Conservation (phyloP, 225 moss, liverwort and hornwort genomes). For the Climacium dendroides region DNA sequence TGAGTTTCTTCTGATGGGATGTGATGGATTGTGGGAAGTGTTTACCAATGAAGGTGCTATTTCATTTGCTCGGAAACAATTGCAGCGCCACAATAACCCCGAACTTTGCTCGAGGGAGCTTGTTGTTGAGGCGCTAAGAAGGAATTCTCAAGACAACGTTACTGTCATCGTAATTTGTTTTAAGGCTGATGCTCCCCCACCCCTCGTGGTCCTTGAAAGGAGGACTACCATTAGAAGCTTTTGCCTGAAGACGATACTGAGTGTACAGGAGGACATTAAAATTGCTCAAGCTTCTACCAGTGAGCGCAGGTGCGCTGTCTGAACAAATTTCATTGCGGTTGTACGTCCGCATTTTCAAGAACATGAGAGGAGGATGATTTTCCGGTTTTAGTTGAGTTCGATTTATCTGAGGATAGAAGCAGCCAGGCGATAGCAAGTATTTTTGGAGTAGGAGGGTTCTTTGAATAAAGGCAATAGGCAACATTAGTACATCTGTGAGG, state of each 20-base stretch:
- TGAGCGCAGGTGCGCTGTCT: slow-evolving; percentile 26
- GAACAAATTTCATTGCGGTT: not conserved
- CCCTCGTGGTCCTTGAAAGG: slow-evolving; percentile 35
- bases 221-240: slow-evolving; percentile 24
- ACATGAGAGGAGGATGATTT: not conserved
- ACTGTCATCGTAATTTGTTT: slow-evolving; percentile 89
- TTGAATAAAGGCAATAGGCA: slow-evolving; percentile 10
- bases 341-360: not conserved
- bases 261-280: slow-evolving; percentile 33
- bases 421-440: slow-evolving; percentile 24
- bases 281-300: slow-evolving; percentile 22
- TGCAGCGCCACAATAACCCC: slow-evolving; percentile 83
- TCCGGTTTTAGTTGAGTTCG: not conserved
- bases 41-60: slow-evolving; percentile 87
- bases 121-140: slow-evolving; percentile 57
- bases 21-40: slow-evolving; percentile 96
- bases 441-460: slow-evolving; percentile 24
- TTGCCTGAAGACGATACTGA: slow-evolving; percentile 13
- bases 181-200: slow-evolving; percentile 54
- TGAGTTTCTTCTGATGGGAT: slow-evolving; percentile 89
- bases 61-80: slow-evolving; percentile 71
- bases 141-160: slow-evolving; percentile 76
- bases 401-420: slow-evolving; percentile 22
- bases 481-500: slow-evolving; percentile 11
- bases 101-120: slow-evolving; percentile 75